Conservation (phyloP, 1,284 basidiomycete genomes). For the Pseudozyma sp. region DNA sequence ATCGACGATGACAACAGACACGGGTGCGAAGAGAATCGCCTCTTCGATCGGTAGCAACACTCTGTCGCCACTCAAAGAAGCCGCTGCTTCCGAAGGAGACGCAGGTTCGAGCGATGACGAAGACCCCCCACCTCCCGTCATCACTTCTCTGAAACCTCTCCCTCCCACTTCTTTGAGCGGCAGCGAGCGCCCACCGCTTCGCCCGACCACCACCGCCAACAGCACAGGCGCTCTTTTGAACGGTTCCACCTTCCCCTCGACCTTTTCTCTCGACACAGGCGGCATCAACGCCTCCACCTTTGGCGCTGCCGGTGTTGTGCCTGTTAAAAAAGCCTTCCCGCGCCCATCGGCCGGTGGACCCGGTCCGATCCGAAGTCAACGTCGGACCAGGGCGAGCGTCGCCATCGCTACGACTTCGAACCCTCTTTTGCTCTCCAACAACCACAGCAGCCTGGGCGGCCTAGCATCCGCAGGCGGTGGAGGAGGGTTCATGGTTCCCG, state of each 20-base stretch:
- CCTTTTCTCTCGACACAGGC: not conserved
- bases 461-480: not conserved
- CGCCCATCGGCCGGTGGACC: conserved; percentile 42
- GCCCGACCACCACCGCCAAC: conserved; percentile 24
- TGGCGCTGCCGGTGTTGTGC: conserved; percentile 4
- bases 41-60: conserved; percentile 8
- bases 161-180: not conserved
- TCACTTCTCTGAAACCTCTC: conserved; percentile 1
- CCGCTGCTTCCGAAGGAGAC: not conserved
- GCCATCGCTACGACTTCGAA: conserved; percentile 7
- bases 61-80: conserved; percentile 26
- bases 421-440: not conserved
- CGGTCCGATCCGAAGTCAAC: conserved; percentile 23
- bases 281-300: conserved; percentile 8
- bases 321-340: conserved; percentile 39
- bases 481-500: conserved; percentile 7
- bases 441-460: too few relatives aligned
- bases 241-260: conserved; percentile 13
- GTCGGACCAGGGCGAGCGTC: conserved; percentile 17
- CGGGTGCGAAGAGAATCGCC: conserved; percentile 9
- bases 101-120: conserved; percentile 20
- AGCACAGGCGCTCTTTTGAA: conserved; percentile 10
- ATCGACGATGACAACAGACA: not conserved
- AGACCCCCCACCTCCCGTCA: conserved; percentile 22
- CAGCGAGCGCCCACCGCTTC: conserved; percentile 8